These are phyloP conservation scores for Tolypocladium pustulatum DNA, from an alignment of 2,329 filamentous ascomycete species.

Conservation along the genomic window DNA sequence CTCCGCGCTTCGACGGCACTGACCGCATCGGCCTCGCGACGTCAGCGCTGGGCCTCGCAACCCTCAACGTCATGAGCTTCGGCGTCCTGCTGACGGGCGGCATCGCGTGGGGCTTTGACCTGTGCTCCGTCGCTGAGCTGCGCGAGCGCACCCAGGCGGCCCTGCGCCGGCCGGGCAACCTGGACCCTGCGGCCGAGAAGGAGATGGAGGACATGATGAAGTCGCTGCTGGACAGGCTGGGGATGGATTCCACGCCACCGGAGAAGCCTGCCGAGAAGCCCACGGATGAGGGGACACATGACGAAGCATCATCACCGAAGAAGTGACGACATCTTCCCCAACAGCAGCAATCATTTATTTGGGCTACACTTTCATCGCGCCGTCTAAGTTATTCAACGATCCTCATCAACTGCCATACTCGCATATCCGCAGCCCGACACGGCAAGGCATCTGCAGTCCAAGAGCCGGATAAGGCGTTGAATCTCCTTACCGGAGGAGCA, in stretches of 20 bases:
- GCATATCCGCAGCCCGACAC: neutral
- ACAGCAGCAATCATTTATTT: neutral
- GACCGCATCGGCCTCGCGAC: constrained; percentile 52
- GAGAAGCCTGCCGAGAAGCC: constrained; percentile 3
- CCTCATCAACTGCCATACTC: neutral
- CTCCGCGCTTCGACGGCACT: constrained; percentile 14
- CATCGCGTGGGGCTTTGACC: constrained; percentile 64
- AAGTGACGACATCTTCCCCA: neutral
- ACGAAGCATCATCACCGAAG: neutral
- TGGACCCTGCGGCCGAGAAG: constrained; percentile 40
- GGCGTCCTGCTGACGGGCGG: constrained; percentile 67
- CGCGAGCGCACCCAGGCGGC: constrained; percentile 36
- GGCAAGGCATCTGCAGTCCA: neutral
- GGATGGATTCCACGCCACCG: constrained; percentile 15
- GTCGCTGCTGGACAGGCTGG: constrained; percentile 42
- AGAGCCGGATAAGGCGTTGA: neutral
- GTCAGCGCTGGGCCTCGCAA: constrained; percentile 77
- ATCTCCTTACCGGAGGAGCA: neutral
- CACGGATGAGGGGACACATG: neutral
- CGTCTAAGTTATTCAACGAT: no score
- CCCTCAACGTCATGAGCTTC: constrained; percentile 71
- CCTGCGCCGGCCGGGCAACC: constrained; percentile 21
- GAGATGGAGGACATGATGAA: constrained; percentile 53
- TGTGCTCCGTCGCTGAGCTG: constrained; percentile 59
- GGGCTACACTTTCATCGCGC: neutral